These are phyloP conservation scores for Prunus padus DNA, from an alignment of 306 rosid species.

Conservation along the genomic window DNA sequence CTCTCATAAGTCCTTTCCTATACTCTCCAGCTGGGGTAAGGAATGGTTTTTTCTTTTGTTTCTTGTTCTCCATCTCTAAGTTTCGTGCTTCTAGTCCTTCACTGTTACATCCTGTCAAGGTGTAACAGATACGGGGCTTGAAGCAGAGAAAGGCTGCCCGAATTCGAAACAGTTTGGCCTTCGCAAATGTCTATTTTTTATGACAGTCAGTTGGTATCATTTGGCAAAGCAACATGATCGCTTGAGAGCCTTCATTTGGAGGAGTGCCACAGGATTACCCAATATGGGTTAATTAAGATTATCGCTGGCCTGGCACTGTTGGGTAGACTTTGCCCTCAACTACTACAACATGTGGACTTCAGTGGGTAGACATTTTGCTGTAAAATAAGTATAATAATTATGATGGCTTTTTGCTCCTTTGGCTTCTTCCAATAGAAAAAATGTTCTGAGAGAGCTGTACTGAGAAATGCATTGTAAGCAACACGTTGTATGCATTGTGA, in stretches of 20 bases:
- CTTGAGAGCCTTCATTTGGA: conserved; percentile 78
- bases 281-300: conserved; percentile 52
- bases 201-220: conserved; percentile 67
- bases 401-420: no score
- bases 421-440: no score
- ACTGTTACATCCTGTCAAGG: conserved; percentile 69
- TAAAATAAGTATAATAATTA: no score
- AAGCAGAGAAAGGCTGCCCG: conserved; percentile 81
- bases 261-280: conserved; percentile 94
- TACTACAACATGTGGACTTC: conserved; percentile 67
- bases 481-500: no score
- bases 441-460: no score
- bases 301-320: conserved; percentile 56
- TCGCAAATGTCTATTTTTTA: conserved; percentile 60
- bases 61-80: no score
- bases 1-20: no score
- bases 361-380: no score
- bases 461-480: no score
- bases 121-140: conserved; percentile 68
- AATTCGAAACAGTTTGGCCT: conserved; percentile 64
- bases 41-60: no score
- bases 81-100: no score
- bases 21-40: no score
- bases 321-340: conserved; percentile 73
- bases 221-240: conserved; percentile 62